phyloP scores from a whole-genome alignment of 495 filamentous ascomycete species.

The Polyplosphaeria fusca region DNA sequence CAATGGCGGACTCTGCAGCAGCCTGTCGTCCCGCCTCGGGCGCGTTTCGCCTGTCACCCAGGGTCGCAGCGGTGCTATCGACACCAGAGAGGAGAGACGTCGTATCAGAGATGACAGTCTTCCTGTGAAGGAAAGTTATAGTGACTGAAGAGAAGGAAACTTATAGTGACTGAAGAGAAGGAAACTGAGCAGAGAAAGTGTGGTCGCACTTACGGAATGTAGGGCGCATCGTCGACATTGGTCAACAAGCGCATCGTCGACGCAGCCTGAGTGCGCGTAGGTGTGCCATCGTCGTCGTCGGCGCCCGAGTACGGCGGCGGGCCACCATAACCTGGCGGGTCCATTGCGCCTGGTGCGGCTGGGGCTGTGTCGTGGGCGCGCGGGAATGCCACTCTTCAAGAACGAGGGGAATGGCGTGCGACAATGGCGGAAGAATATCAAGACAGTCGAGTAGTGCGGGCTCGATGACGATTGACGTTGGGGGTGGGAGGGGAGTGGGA shows the following conservation, averaged over 20 bases:
- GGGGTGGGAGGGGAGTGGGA: too few relatives aligned
- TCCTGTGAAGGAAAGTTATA: neutral
- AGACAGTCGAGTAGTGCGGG: too few relatives aligned
- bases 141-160: constrained; percentile 5
- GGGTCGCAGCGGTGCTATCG: constrained; percentile 21
- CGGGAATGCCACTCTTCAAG: too few relatives aligned
- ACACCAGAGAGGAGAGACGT: constrained; percentile 23
- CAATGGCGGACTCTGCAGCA: constrained; percentile 30
- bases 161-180: neutral
- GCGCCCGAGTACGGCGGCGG: constrained; percentile 42
- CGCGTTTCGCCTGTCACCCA: constrained; percentile 10
- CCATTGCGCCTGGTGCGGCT: constrained; percentile 28
- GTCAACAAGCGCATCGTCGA: constrained; percentile 62
- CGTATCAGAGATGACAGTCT: constrained; percentile 17
- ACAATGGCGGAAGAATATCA: too few relatives aligned
- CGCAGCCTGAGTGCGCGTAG: constrained; percentile 42
- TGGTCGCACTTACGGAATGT: constrained; percentile 45
- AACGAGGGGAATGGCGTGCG: too few relatives aligned
- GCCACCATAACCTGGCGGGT: constrained; percentile 38
- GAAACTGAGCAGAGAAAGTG: constrained; percentile 13
- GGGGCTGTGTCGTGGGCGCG: neutral
- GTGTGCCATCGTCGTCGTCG: constrained; percentile 36
- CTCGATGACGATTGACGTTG: too few relatives aligned
- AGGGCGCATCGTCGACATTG: constrained; percentile 47
- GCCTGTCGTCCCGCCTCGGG: constrained; percentile 19